Base-by-base conservation (phyloP, 2,329 filamentous ascomycete species). In the Dothistroma septosporum region DNA sequence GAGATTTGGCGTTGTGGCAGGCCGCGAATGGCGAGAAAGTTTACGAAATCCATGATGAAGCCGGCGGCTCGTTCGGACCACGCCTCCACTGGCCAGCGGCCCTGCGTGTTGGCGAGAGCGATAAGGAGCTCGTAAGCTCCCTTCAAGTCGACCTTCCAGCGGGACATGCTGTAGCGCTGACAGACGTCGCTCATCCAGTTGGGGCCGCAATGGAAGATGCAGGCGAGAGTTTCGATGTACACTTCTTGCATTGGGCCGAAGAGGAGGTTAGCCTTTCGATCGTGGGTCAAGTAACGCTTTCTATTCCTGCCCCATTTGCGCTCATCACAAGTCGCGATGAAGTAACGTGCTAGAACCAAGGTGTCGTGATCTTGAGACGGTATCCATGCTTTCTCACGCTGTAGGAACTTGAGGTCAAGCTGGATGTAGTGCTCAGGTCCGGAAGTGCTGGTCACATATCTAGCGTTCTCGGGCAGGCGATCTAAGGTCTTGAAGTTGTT, bases 151-250 rank as follows among this genome's bases (percentile, higher is more conserved):
- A 69, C 68, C 52, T 69, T 69, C 68, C 68, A 73, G 32, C 72
- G 64, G 53, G 64, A 66, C 55, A 74, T 70, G 54, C 68, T 67
- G 64, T 74, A 69, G 28, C 68, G 69, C 7, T 68, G 62, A 54
- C 70, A 71, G 2, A 77, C 66, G 24, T 77, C 72, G 14, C 72
- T 62, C 11, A 77, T 66, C 75, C 75, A 79, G 37, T 73, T 65
- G 0, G 75, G 65, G 1, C 77, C 77, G 63, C 75, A 77, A 10
- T 73, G 70, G 57, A 78, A 72, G 1, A 75, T 67, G 62, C 76
- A 78, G 2, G 75, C 74, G 2, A 79, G 68, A 4, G 75, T 77
- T 57, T 78, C 74, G 14, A 73, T 69, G 66, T 77, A 79, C 4
- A 76, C 72, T 41, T 77, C 77, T n/a, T 69, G 68, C 69, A 78